These are phyloP conservation scores for Fraxinus excelsior DNA, from an alignment of 257 asterid species.

Conservation along the genomic window DNA sequence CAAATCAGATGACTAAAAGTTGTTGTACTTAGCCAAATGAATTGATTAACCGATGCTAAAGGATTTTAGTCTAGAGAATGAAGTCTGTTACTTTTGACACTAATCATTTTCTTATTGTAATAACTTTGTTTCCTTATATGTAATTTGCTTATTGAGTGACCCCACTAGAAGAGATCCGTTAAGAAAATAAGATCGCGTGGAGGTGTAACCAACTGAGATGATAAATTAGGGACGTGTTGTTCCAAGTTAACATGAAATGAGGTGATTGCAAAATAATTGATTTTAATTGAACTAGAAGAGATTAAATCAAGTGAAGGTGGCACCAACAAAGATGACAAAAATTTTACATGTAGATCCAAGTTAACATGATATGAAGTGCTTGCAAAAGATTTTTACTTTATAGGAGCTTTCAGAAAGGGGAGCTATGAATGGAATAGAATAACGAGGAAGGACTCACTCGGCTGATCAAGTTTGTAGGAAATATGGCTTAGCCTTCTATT, in stretches of 20 bases:
- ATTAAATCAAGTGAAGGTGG: not conserved
- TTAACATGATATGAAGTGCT: not conserved
- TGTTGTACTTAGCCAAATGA: not conserved
- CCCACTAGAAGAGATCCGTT: not conserved
- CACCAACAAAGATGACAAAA: not conserved
- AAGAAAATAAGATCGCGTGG: not conserved
- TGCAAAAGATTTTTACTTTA: not conserved
- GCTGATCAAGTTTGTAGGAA: not conserved
- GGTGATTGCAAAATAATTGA: not conserved
- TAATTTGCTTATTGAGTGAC: not conserved
- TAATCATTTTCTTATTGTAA: not conserved
- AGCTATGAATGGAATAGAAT: not conserved
- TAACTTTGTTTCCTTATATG: not conserved
- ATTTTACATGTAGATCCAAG: not conserved
- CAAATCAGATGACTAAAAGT: not conserved
- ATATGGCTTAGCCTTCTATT: not conserved
- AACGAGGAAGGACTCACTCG: not conserved
- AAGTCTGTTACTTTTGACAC: not conserved
- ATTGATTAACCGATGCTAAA: not conserved
- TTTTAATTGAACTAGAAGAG: not conserved
- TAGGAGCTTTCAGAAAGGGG: not conserved
- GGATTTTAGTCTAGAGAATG: not conserved
- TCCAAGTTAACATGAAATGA: not conserved
- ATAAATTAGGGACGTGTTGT: not conserved
- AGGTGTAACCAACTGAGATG: not conserved